Evolutionary conservation across 2,329 filamentous ascomycete genomes (phyloP).

Genomic region (Lithohypha guttulata): DNA sequence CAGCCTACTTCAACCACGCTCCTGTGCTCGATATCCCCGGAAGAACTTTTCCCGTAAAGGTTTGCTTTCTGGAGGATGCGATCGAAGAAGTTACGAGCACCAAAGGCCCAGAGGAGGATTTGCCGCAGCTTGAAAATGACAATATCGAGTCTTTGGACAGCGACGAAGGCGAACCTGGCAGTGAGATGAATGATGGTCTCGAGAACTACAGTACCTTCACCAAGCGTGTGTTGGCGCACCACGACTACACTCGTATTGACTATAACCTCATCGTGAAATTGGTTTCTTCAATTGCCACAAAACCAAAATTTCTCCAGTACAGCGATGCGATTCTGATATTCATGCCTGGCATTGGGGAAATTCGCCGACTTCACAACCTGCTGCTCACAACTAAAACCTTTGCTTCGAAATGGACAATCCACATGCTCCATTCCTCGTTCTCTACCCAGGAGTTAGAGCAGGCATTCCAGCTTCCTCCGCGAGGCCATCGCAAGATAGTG

Average conservation of each 20-base stretch:
- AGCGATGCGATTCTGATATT: conserved; percentile 93
- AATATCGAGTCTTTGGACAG: conserved; percentile 37
- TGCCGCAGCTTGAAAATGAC: conserved; percentile 24
- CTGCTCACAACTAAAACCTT: conserved; percentile 68
- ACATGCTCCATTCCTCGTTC: conserved; percentile 87
- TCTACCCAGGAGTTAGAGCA: conserved; percentile 93
- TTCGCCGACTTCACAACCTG: conserved; percentile 76
- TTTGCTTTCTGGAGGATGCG: conserved; percentile 83
- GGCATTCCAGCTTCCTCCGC: conserved; percentile 76
- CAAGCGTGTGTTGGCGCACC: conserved; percentile 58
- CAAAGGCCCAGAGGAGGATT: conserved; percentile 40
- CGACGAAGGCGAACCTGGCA: conserved; percentile 27
- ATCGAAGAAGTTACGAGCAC: conserved; percentile 77
- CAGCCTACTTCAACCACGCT: conserved; percentile 67
- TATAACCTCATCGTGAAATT: conserved; percentile 76
- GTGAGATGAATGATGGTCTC: conserved; percentile 9
- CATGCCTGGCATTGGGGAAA: conserved; percentile 87
- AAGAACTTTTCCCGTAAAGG: conserved; percentile 82
- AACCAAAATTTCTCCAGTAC: conserved; percentile 55
- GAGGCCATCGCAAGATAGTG: conserved; percentile 80
- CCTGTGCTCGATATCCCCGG: conserved; percentile 86
- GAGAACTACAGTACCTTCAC: conserved; percentile 64
- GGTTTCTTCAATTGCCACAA: conserved; percentile 62
- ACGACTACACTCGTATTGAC: conserved; percentile 87
- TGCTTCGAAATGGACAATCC: conserved; percentile 66